A percentile compares a stretch with the other conserved stretches of the same genome.
Conservation (phyloP, 1,284 basidiomycete species). For the Cryptococcus sp. region DNA sequence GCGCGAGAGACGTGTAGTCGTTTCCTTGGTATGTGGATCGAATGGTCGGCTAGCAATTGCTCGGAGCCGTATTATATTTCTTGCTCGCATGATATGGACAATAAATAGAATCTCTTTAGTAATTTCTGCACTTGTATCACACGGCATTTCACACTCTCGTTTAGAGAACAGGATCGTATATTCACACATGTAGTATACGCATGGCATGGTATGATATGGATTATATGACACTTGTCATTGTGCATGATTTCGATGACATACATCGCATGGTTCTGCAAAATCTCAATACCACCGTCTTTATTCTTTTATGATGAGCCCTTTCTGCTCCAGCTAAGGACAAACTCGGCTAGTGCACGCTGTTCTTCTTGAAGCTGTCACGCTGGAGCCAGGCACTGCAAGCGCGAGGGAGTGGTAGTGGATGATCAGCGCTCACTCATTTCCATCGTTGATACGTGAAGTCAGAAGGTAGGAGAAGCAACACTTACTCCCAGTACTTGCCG, state of each 20-base stretch:
- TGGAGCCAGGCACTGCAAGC: constrained; percentile 32
- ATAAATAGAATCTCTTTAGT: no score
- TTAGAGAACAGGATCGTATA: no score
- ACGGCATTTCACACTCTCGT: no score
- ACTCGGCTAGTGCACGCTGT: constrained; percentile 32
- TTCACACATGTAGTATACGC: no score
- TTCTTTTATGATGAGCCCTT: background rate
- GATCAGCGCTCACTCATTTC: background rate
- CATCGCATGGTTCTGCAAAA: background rate
- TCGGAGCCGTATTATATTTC: no score
- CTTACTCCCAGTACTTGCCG: constrained; percentile 49
- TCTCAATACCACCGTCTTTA: background rate
- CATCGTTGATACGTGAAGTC: background rate
- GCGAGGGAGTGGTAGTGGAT: background rate
- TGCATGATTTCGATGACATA: no score
- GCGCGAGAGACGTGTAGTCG: constrained; percentile 1
- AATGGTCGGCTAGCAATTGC: no score
- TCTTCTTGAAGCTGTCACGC: constrained; percentile 40
- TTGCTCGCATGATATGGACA: background rate
- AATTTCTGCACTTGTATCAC: no score
- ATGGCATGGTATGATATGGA: no score
- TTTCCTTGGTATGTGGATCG: no score
- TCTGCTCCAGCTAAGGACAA: background rate
- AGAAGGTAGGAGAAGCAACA: constrained; percentile 1
- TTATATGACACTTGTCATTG: no score